phyloP scores from a whole-genome alignment of 805 yeast genomes.

The Zygosaccharomyces gambellarensis region DNA sequence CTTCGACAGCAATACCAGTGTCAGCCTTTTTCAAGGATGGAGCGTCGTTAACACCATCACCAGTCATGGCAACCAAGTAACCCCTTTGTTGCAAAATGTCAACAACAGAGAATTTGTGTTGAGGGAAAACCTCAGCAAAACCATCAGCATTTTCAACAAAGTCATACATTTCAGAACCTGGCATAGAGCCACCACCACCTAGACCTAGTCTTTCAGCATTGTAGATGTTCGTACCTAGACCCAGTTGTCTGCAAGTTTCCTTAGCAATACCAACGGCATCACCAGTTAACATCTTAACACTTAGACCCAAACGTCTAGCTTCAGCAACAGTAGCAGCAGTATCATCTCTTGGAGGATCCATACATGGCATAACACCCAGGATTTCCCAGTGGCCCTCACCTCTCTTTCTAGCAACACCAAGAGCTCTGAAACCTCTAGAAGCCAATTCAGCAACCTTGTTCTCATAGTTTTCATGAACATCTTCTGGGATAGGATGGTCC shows the following conservation, averaged over 20 bases:
- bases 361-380: conserved; percentile 96
- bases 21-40: conserved; percentile 96
- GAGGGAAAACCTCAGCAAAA: conserved; percentile 98
- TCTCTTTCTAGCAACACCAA: conserved; percentile 98
- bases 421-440: conserved; percentile 96
- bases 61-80: conserved; percentile 98
- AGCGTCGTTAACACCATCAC: conserved; percentile 99
- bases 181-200: conserved; percentile 93
- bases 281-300: conserved; percentile 98
- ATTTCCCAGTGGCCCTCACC: conserved; percentile 99
- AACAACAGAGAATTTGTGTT: conserved; percentile 93
- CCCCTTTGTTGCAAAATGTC: conserved; percentile 94
- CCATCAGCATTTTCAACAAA: conserved; percentile 97
- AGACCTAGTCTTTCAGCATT: conserved; percentile 96
- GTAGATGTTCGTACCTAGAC: conserved; percentile 93
- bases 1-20: conserved; percentile 97
- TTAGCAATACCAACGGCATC: conserved; percentile 98
- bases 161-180: conserved; percentile 97
- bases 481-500: conserved; percentile 94
- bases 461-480: conserved; percentile 88
- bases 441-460: conserved; percentile 97
- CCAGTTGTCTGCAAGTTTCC: conserved; percentile 97
- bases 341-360: conserved; percentile 99
- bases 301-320: conserved; percentile 85
- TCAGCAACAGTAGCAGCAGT: conserved; percentile 91